These are phyloP conservation scores for Uncinocarpus reesii DNA, from an alignment of 2,329 filamentous ascomycete genomes.

Conservation along the genomic window DNA sequence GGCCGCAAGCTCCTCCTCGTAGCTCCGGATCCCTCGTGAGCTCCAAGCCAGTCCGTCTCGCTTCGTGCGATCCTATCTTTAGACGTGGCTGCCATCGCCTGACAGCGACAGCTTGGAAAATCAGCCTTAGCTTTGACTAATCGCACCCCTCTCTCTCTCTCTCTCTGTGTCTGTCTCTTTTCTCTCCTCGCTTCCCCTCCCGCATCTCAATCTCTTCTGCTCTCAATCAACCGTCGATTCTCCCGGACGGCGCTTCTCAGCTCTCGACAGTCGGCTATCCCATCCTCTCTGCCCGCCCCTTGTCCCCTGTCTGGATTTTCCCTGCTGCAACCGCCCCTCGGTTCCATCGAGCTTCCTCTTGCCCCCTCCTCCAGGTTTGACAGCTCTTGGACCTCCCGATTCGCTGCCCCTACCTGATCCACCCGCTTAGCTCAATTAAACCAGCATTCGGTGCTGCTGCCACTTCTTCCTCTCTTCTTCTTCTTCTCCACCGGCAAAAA, in stretches of 20 bases:
- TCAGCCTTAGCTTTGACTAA: conserved; percentile 18
- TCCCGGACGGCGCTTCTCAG: neutral
- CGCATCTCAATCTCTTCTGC: neutral
- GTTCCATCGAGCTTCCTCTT: conserved; percentile 14
- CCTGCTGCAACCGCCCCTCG: conserved; percentile 13
- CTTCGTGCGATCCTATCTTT: too few relatives aligned
- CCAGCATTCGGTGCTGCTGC: neutral
- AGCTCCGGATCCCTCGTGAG: too few relatives aligned
- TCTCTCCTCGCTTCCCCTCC: conserved; percentile 12
- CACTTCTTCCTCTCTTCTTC: conserved; percentile 1
- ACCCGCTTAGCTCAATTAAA: conserved; percentile 6
- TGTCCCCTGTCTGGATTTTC: conserved; percentile 13
- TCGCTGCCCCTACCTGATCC: conserved; percentile 7
- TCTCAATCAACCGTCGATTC: neutral
- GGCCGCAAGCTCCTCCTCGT: too few relatives aligned
- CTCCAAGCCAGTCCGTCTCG: too few relatives aligned
- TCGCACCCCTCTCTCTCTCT: conserved; percentile 19
- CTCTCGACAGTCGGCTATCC: neutral
- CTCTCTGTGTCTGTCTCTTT: conserved; percentile 16
- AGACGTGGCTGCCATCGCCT: too few relatives aligned
- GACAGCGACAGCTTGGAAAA: too few relatives aligned
- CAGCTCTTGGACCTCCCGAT: conserved; percentile 9
- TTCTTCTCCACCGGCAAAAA: conserved; percentile 4
- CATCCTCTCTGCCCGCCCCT: neutral
- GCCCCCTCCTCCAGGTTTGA: conserved; percentile 8